A percentile compares a stretch with the other conserved stretches of the same genome.
These are phyloP conservation scores for Lactarius evosmus DNA, from an alignment of 768 basidiomycete genomes.

Conservation along the genomic window DNA sequence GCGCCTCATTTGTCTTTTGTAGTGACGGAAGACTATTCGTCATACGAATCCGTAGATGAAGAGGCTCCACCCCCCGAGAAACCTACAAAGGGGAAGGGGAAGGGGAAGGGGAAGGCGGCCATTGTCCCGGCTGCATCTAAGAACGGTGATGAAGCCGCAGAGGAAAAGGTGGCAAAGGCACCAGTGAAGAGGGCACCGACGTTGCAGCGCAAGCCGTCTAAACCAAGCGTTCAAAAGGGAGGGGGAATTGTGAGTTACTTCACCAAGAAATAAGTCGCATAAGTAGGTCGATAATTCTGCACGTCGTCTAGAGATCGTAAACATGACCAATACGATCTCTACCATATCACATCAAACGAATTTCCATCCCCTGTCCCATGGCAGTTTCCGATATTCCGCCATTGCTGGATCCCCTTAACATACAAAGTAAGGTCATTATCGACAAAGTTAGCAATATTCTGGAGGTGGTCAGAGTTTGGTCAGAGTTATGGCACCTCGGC, in stretches of 20 bases:
- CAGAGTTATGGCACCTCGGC: too few species aligned
- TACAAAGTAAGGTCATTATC: too few species aligned
- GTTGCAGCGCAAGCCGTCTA: slow-evolving; percentile 21
- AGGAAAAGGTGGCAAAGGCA: slow-evolving; percentile 9
- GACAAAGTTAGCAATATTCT: too few species aligned
- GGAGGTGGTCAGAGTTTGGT: too few species aligned
- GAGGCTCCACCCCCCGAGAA: slow-evolving; percentile 40
- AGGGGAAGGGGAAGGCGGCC: slow-evolving; percentile 24
- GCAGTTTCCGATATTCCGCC: too few species aligned
- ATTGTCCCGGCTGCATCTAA: slow-evolving; percentile 15
- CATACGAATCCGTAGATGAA: slow-evolving; percentile 74
- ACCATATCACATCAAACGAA: too few species aligned
- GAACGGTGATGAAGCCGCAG: slow-evolving; percentile 6
- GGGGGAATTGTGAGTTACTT: slow-evolving; percentile 24
- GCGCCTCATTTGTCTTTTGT: background rate
- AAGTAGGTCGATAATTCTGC: too few species aligned
- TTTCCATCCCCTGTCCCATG: too few species aligned
- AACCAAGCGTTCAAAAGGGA: slow-evolving; percentile 12
- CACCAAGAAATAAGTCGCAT: slow-evolving; percentile 14
- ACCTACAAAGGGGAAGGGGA: slow-evolving; percentile 26
- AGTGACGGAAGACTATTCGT: slow-evolving; percentile 79
- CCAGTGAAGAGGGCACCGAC: slow-evolving; percentile 2
- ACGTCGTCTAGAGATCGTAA: too few species aligned
- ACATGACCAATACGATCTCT: too few species aligned
- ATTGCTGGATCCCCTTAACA: too few species aligned